A percentile compares a stretch with the other conserved stretches of the same genome.
phyloP scores from a whole-genome alignment of 176 grass and related monocot species.

The Dendrocalamus sinicus region DNA sequence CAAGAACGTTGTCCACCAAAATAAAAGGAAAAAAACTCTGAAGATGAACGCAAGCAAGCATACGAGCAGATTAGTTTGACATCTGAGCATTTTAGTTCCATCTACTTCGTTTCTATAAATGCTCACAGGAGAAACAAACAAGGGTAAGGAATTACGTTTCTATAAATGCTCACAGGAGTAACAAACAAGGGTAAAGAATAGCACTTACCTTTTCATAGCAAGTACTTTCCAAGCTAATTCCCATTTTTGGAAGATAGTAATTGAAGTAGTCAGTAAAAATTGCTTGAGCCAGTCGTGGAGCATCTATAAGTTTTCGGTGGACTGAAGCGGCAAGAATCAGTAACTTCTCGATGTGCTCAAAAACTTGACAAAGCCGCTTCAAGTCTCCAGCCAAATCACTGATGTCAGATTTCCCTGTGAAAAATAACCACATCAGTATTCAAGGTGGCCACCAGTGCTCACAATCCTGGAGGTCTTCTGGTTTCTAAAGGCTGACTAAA shows the following conservation, averaged over 20 bases:
- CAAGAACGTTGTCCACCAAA: not conserved
- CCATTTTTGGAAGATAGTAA: slow-evolving; percentile 95
- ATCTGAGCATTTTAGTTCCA: not conserved
- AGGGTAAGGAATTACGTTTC: slow-evolving; percentile 8
- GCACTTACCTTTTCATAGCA: slow-evolving; percentile 82
- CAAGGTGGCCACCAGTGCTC: not conserved
- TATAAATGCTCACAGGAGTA: slow-evolving; percentile 3
- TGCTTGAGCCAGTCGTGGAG: slow-evolving; percentile 68
- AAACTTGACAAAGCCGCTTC: slow-evolving; percentile 80
- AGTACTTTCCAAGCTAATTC: slow-evolving; percentile 73
- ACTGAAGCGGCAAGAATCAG: slow-evolving; percentile 85
- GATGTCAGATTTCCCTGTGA: slow-evolving; percentile 70
- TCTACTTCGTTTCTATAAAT: slow-evolving; percentile 20
- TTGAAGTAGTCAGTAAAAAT: slow-evolving; percentile 85
- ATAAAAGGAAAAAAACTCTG: not conserved
- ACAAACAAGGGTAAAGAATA: slow-evolving; percentile 30
- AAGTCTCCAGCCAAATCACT: slow-evolving; percentile 80
- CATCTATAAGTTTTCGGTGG: slow-evolving; percentile 70
- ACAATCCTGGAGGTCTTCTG: not conserved
- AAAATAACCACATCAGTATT: slow-evolving; percentile 38
- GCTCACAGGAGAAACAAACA: slow-evolving; percentile 2
- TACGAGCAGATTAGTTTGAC: not conserved
- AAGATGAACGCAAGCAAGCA: not conserved
- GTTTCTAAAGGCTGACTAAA: not conserved
- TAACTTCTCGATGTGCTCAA: slow-evolving; percentile 92